Evolutionary conservation across 2,329 filamentous ascomycete genomes (phyloP).

Genomic region (Ophiocordyceps camponoti-saundersi): DNA sequence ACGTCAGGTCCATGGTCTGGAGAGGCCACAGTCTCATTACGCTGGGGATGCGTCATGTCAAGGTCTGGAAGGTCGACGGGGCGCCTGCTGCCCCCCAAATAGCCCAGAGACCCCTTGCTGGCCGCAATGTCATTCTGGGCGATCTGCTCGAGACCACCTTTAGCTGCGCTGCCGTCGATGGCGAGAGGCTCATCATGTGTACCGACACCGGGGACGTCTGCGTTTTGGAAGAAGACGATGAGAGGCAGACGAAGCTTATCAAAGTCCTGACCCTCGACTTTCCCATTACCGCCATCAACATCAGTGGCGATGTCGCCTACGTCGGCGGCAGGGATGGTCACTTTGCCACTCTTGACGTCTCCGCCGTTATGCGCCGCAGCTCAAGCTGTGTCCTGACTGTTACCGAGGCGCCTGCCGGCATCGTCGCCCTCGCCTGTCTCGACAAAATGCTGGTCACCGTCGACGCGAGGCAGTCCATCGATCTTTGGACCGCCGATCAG

Average conservation of each 20-base stretch:
- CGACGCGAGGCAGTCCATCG: constrained; percentile 58
- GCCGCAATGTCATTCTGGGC: constrained; percentile 76
- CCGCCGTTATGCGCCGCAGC: constrained; percentile 25
- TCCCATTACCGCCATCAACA: constrained; percentile 46
- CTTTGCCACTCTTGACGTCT: constrained; percentile 35
- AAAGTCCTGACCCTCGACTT: constrained; percentile 53
- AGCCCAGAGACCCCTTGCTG: constrained; percentile 49
- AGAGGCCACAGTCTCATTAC: constrained; percentile 72
- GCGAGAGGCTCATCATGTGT: constrained; percentile 63
- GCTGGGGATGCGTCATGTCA: constrained; percentile 79
- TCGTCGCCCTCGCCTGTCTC: constrained; percentile 54
- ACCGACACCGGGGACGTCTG: constrained; percentile 85
- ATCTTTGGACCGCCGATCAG: constrained; percentile 39
- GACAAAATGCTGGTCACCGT: constrained; percentile 54
- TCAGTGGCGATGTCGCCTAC: constrained; percentile 42
- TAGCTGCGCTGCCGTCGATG: constrained; percentile 58
- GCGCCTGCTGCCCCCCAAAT: constrained; percentile 36
- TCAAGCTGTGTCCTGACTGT: constrained; percentile 20
- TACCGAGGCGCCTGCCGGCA: constrained; percentile 22
- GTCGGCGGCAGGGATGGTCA: constrained; percentile 51
- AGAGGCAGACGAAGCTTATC: constrained; percentile 52
- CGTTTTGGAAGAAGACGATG: constrained; percentile 65
- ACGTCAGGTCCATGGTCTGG: constrained; percentile 78
- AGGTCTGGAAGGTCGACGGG: constrained; percentile 80
- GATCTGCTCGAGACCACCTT: constrained; percentile 72